phyloP scores from a whole-genome alignment of 2,329 filamentous ascomycete species.

The Monosporascus sp. region DNA sequence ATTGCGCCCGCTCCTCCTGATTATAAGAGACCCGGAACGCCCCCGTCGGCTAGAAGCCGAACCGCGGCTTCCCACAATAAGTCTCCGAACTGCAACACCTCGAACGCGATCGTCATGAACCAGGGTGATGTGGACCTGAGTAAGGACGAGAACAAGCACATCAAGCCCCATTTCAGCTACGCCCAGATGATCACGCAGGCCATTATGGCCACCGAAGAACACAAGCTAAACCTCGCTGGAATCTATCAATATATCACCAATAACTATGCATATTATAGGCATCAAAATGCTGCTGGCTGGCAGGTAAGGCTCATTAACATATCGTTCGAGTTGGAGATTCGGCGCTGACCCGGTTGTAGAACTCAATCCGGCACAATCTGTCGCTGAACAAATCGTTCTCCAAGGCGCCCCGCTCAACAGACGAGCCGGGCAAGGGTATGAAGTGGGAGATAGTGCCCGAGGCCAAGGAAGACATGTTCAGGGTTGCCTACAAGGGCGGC shows the following conservation, averaged over 20 bases:
- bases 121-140: conserved; percentile 67
- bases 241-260: conserved; percentile 93
- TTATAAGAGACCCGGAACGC: conserved; percentile 56
- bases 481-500: conserved; percentile 59
- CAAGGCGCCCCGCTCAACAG: conserved; percentile 85
- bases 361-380: conserved; percentile 94
- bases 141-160: conserved; percentile 75
- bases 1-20: conserved; percentile 56
- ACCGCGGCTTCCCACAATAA: conserved; percentile 26
- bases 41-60: conserved; percentile 41
- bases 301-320: conserved; percentile 54
- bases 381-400: conserved; percentile 93
- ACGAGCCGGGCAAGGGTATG: conserved; percentile 98
- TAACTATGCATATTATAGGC: conserved; percentile 88
- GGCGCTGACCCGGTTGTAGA: conserved; percentile 45
- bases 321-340: background rate
- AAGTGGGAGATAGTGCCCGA: conserved; percentile 94
- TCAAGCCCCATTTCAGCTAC: conserved; percentile 96
- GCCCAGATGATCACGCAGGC: conserved; percentile 96
- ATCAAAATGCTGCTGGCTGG: conserved; percentile 75
- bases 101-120: conserved; percentile 40
- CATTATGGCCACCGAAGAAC: conserved; percentile 78
- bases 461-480: conserved; percentile 79
- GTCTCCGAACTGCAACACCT: conserved; percentile 32
- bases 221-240: conserved; percentile 83